phyloP scores from a whole-genome alignment of 164 flowering plant species.

The Berberis vulgaris region DNA sequence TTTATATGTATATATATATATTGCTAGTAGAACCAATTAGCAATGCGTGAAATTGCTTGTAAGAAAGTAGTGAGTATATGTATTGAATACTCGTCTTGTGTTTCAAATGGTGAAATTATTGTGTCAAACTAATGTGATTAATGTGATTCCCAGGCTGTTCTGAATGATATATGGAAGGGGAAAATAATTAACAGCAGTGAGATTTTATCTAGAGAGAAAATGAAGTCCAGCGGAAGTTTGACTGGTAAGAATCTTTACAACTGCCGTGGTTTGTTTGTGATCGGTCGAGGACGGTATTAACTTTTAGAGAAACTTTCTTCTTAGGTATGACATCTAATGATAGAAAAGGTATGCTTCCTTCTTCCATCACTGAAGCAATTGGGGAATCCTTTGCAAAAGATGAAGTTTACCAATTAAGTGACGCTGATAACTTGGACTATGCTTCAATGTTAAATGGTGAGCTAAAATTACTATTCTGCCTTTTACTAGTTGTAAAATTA shows the following conservation, averaged over 20 bases:
- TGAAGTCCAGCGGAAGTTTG: conserved; percentile 26
- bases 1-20: too few relatives aligned
- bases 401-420: conserved; percentile 18
- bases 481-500: neutral
- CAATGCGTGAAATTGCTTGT: too few relatives aligned
- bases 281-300: neutral
- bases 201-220: conserved; percentile 30
- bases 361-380: conserved; percentile 14
- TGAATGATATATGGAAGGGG: conserved; percentile 68
- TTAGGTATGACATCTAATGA: conserved; percentile 15
- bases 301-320: neutral
- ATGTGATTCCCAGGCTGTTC: conserved; percentile 35
- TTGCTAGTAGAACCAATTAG: too few relatives aligned
- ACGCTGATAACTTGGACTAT: conserved; percentile 10
- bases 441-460: conserved; percentile 18
- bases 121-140: neutral
- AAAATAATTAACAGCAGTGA: conserved; percentile 46
- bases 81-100: neutral
- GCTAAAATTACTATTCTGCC: conserved; percentile 2
- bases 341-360: conserved; percentile 16
- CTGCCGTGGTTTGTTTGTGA: neutral
- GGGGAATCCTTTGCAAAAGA: conserved; percentile 7
- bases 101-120: neutral
- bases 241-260: conserved; percentile 28
- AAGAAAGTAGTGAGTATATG: too few relatives aligned